Conservation (phyloP, 148 eudicot genomes). For the Talinum fruticosum region DNA sequence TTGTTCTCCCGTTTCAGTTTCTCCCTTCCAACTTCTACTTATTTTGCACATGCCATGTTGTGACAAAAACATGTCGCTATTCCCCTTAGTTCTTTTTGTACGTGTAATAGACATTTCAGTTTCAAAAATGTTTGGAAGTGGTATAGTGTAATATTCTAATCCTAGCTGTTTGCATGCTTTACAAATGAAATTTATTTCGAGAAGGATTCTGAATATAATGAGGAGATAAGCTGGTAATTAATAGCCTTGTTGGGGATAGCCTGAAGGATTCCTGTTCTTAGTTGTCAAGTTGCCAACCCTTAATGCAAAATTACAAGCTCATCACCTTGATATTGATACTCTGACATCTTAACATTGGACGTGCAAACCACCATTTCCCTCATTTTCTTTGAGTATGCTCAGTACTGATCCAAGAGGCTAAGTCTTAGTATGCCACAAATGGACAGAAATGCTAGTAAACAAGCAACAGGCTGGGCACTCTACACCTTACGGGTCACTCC, state of each 20-base stretch:
- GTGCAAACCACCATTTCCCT: not conserved
- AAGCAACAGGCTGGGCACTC: not conserved
- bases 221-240: not conserved
- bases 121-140: not conserved
- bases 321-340: no score
- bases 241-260: not conserved
- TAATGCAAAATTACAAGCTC: not conserved
- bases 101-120: not conserved
- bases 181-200: not conserved
- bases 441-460: not conserved
- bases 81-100: not conserved
- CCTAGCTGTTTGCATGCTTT: not conserved
- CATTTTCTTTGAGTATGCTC: not conserved
- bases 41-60: not conserved
- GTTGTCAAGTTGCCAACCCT: not conserved
- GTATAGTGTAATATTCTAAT: not conserved
- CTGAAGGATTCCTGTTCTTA: not conserved
- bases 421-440: not conserved
- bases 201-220: constrained; percentile 2
- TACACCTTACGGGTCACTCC: not conserved
- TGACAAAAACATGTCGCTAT: not conserved
- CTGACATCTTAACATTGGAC: not conserved
- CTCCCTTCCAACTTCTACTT: not conserved
- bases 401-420: not conserved
- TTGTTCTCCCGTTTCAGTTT: not conserved